Conservation (phyloP, 176 grass and related monocot species). For the Cenchrus americanus region DNA sequence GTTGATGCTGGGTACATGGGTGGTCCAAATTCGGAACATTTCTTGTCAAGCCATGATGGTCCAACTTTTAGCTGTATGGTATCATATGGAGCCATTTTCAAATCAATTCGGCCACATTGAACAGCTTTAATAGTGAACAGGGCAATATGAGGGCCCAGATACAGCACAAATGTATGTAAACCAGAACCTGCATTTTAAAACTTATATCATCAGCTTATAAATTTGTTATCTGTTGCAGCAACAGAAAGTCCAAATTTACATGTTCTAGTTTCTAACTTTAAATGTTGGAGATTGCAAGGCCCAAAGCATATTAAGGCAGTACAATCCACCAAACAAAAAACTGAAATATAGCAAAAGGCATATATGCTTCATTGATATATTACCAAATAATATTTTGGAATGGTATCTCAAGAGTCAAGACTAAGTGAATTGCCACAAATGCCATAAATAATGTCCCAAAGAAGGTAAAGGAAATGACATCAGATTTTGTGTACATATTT, state of each 20-base stretch:
- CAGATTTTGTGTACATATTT: neutral
- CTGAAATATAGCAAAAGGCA: neutral
- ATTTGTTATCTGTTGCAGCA: neutral
- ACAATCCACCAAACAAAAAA: neutral
- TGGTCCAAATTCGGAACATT: slow-evolving; percentile 87
- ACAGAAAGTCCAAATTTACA: slow-evolving; percentile 20
- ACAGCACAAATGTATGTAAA: slow-evolving; percentile 97
- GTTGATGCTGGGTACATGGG: slow-evolving; percentile 58
- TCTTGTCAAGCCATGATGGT: slow-evolving; percentile 95
- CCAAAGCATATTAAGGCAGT: neutral
- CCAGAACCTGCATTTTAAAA: slow-evolving; percentile 75
- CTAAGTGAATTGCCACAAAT: slow-evolving; percentile 11
- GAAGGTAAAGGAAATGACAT: slow-evolving; percentile 7
- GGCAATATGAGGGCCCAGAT: slow-evolving; percentile 94
- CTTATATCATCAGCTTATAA: slow-evolving; percentile 28
- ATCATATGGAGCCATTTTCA: slow-evolving; percentile 91
- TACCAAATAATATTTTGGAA: slow-evolving; percentile 22
- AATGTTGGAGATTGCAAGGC: neutral
- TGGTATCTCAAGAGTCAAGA: neutral
- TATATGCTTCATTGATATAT: neutral
- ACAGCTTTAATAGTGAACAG: slow-evolving; percentile 97
- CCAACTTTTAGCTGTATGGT: slow-evolving; percentile 87
- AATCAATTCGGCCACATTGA: slow-evolving; percentile 90
- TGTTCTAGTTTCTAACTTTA: slow-evolving; percentile 6
- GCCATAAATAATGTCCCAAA: neutral